Evolutionary conservation across 73 alveolate species (phyloP), one percentile per base, ranked within the genome.

Genomic region (Diophrys appendiculata): DNA sequence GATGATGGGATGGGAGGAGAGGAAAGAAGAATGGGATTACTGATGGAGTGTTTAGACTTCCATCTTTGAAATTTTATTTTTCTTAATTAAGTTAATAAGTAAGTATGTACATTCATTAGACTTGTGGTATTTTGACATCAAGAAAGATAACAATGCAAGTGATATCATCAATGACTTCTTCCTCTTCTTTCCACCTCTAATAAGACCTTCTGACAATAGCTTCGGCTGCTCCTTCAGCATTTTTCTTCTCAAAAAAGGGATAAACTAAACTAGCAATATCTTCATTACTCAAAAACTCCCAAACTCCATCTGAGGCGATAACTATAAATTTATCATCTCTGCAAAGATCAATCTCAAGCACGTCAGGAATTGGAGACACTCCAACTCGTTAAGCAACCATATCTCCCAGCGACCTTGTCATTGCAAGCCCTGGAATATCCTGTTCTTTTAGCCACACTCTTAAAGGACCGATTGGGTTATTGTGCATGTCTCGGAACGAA

Each of bases 221-320:
- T 65, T 96, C 95, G 70, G 92, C 92, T 23, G 98, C 99, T 54
- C 97, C 97, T 67, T 92, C 98, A 52, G 98, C 96, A 85, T 86
- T 90, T 80, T 82, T 82, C 86, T 85, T 85, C 43, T 76, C 80
- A 29, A 33, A 76, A 29, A 43, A 64, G 2, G 64, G 68, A 32
- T 27, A 56, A 1, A 76, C 84, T n/a, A 76, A 56, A 24, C 52
- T 34, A 11, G 76, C 84, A 1, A 65, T 64, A 5, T 76, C 84
- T n/a, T 28, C 29, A 60, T 76, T 76, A 1, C 35, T 25, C 43
- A 76, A 22, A 52, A 76, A 76, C 68, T 76, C 84, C 76, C 84
- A 76, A 30, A 76, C 84, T 34, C 84, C 84, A 1, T 76, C 84
- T 0, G 70, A 31, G 27, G 77, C 84, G 24, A 76, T 54, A 3